Percentiles rank a stretch among this genome's conserved stretches.
These are phyloP conservation scores for Lentinula sp. DNA, from an alignment of 768 basidiomycete genomes.

Conservation along the genomic window DNA sequence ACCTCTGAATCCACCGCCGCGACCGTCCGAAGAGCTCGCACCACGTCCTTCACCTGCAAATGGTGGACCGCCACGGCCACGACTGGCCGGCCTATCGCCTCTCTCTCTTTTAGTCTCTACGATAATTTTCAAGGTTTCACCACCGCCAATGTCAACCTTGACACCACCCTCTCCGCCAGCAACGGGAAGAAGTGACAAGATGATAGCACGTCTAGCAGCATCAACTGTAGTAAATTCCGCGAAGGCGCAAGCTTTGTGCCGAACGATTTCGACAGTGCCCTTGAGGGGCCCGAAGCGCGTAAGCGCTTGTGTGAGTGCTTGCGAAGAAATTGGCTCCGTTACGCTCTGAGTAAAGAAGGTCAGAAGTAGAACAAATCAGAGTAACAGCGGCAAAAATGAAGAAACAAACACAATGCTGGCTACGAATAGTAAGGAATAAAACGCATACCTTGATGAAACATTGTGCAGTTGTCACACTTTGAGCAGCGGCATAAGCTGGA, in stretches of 20 bases:
- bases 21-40: slow-evolving; percentile 11
- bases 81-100: slow-evolving; percentile 40
- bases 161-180: slow-evolving; percentile 91
- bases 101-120: slow-evolving; percentile 93
- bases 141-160: slow-evolving; percentile 62
- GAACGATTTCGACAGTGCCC: slow-evolving; percentile 81
- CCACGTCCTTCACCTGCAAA: slow-evolving; percentile 18
- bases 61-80: slow-evolving; percentile 27
- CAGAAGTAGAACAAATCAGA: background rate
- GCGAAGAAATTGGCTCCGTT: slow-evolving; percentile 52
- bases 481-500: slow-evolving; percentile 50
- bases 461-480: slow-evolving; percentile 59
- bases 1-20: slow-evolving; percentile 4
- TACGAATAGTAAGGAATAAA: background rate
- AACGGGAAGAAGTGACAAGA: slow-evolving; percentile 52
- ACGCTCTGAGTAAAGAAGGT: slow-evolving; percentile 47
- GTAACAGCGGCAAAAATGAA: slow-evolving; percentile 3
- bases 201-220: slow-evolving; percentile 80
- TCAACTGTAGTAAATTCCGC: slow-evolving; percentile 80
- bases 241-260: slow-evolving; percentile 88
- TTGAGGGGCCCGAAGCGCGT: slow-evolving; percentile 77
- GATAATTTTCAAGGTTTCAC: slow-evolving; percentile 47
- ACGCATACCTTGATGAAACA: slow-evolving; percentile 86
- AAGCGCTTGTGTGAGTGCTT: slow-evolving; percentile 44
- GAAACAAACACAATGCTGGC: background rate